Evolutionary conservation across 2,329 filamentous ascomycete species (phyloP), one percentile per base, ranked within the genome.

Genomic region (Phialophora chinensis): DNA sequence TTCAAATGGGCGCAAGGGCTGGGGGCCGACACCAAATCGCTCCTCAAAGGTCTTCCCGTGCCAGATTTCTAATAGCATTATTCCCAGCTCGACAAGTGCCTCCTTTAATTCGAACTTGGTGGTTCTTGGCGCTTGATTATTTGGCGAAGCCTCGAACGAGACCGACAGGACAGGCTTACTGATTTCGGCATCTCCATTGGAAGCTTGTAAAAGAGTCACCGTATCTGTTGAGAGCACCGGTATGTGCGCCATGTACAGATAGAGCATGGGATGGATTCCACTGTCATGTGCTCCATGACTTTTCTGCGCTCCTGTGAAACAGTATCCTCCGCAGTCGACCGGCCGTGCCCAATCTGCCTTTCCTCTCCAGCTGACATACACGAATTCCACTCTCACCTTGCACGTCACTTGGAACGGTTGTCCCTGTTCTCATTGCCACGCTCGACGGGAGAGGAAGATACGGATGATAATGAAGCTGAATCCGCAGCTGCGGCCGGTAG

Each of bases 1-100:
- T 17, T 42, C 35, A 42, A 42, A 42, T 42, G 35, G 35, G 17
- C 35, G 35, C 35, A 42, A 42, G 35, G 35, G 35, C 35, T 17
- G 35, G 35, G 35, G 14, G 4, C 35, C 35, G 35, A 42, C 1
- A 3, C 35, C 14, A 17, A 42, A 42, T 42, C 35, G 12, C 14
- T 42, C 35, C 35, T 42, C 35, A 42, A 42, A 42, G 12, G 65
- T 60, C 49, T 53, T 64, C 49, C 53, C 60, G 20, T 66, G 54
- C 65, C 65, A 66, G 31, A 66, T 35, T 33, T 66, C 65, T 5
- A 66, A 31, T 3, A 66, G 58, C 33, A 64, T 47, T 20, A 66
- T 56, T 7, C 65, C 65, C 17, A 66, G 52, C 47, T 66, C 61
- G 7, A 66, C 25, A 25, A 66, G 55, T 27, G 60, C 53, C 42